Evolutionary conservation across 2,329 filamentous ascomycete genomes (phyloP).

Genomic region (Fusarium torulosum): DNA sequence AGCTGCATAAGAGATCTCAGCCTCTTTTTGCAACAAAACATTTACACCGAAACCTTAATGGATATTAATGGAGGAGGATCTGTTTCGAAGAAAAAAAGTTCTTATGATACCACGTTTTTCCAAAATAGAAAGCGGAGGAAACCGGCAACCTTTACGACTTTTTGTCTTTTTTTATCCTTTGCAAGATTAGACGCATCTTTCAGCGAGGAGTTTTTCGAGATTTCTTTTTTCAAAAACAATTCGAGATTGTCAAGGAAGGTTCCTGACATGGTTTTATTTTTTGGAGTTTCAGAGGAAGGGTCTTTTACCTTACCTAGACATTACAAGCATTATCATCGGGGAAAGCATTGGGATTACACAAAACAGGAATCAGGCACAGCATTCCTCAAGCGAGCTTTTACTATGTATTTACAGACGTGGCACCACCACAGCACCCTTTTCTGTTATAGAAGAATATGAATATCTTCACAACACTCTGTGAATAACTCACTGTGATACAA

Average conservation of each 20-base stretch:
- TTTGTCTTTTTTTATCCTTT: constrained; percentile 14
- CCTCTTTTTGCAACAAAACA: background rate
- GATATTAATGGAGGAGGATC: constrained; percentile 38
- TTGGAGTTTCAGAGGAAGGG: constrained; percentile 26
- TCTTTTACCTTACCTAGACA: constrained; percentile 8
- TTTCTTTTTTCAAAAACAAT: constrained; percentile 26
- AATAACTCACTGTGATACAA: constrained; percentile 4
- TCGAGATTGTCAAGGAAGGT: constrained; percentile 16
- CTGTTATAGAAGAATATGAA: constrained; percentile 23
- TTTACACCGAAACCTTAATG: constrained; percentile 32
- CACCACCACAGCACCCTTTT: background rate
- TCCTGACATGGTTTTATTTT: constrained; percentile 15
- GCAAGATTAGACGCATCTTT: constrained; percentile 28
- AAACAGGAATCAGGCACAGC: constrained; percentile 24
- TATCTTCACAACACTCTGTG: constrained; percentile 19
- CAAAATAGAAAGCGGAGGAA: constrained; percentile 20
- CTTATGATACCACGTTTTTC: constrained; percentile 36
- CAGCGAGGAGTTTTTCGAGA: constrained; percentile 46
- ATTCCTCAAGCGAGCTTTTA: constrained; percentile 33
- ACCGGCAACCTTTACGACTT: constrained; percentile 34
- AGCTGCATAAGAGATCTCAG: constrained; percentile 36
- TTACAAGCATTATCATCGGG: background rate
- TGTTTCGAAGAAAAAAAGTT: constrained; percentile 19
- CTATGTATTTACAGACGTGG: constrained; percentile 33
- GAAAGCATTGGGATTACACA: constrained; percentile 24